Base-by-base conservation (phyloP, 176 grass and related monocot species). In the Carex parvula region DNA sequence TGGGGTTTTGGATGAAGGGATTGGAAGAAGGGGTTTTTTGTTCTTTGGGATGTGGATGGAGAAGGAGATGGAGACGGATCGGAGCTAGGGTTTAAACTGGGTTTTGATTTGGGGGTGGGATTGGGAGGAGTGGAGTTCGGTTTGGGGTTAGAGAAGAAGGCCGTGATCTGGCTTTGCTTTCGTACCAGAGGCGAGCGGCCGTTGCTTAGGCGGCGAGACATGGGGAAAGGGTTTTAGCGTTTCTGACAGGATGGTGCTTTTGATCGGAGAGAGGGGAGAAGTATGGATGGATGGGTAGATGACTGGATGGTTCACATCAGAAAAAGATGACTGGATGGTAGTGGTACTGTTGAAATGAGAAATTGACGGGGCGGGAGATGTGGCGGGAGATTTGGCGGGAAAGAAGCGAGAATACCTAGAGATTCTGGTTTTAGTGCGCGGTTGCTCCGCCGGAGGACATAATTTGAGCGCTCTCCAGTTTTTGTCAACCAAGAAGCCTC, bases 151-250 rank as follows among this genome's bases (percentile, higher is more conserved):
- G 89, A 83, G 89, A 98, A 98, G 76, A 98, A 98, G 85, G 88
- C 60, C 55, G 95, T 98, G 86, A 98, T 95, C 85, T 98, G 92
- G 84, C 89, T 92, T 90, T 98, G 95, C 64, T 94, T 90, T 52
- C 92, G 88, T 11, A 93, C 80, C 61, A 98, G 91, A 20, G 95
- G 95, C 44, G 95, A 98, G 56, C 91, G 95, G 89, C 92, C 92
- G 59, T 92, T 91, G 86, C 91, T 98, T 56, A 86, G 86, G 88
- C 92, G 83, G 56, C 89, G 92, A 24, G 92, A 90, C 87, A 90
- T 90, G 64, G 63, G n/a, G 35, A 20, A n/a, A 30, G 26, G 44
- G 6, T 80, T 70, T 70, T 59, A 52, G 69, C 56, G 8, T 42
- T 83, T 26, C 3, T 18, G 62, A 20, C 2, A 24, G 2, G 0